phyloP scores from a whole-genome alignment of 1,284 basidiomycete species.

The Takashimella tepidaria region DNA sequence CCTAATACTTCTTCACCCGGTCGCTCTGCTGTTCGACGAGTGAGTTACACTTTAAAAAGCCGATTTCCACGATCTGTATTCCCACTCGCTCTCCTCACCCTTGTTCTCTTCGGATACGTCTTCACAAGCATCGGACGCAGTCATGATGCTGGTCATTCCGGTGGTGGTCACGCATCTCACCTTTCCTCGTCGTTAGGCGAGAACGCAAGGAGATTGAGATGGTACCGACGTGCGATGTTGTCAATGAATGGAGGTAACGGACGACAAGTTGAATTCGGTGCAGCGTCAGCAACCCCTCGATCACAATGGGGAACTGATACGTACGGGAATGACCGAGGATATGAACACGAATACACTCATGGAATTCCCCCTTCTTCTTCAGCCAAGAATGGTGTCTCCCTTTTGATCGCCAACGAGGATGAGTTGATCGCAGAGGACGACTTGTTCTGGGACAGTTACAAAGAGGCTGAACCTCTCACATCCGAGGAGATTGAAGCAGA shows the following conservation, averaged over 20 bases:
- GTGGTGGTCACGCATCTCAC: too few species aligned
- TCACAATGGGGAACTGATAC: neutral
- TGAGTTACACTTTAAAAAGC: slow-evolving; percentile 28
- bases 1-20: slow-evolving; percentile 6
- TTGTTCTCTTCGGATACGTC: slow-evolving; percentile 23
- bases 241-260: neutral
- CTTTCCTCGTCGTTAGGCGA: slow-evolving; percentile 1
- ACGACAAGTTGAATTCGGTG: neutral
- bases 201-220: neutral
- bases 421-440: slow-evolving; percentile 42
- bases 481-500: slow-evolving; percentile 22
- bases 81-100: slow-evolving; percentile 17
- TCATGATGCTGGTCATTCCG: too few species aligned
- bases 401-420: slow-evolving; percentile 27
- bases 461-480: slow-evolving; percentile 19
- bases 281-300: neutral
- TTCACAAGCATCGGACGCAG: slow-evolving; percentile 4
- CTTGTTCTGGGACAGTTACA: slow-evolving; percentile 30
- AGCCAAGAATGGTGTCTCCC: slow-evolving; percentile 21
- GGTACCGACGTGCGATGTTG: neutral
- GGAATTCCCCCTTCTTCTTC: slow-evolving; percentile 4
- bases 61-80: slow-evolving; percentile 17
- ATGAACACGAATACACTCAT: neutral
- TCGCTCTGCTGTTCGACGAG: slow-evolving; percentile 14
- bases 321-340: slow-evolving; percentile 1